Base-by-base conservation (phyloP, 345 rosid genomes). In the Arabis alpina region DNA sequence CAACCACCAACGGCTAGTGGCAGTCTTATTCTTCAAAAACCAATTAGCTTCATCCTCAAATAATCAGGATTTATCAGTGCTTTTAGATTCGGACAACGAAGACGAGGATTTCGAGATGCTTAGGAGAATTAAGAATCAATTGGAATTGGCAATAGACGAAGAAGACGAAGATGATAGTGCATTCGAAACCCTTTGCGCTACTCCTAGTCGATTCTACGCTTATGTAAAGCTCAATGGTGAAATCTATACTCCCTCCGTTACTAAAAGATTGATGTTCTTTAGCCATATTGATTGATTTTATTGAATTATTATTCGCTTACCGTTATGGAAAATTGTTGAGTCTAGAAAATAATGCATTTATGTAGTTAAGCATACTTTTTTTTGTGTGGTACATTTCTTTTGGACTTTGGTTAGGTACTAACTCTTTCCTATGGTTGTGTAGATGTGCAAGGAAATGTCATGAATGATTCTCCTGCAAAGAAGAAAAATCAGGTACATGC, bases 151-250 rank as follows among this genome's bases (percentile, higher is more conserved):
- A 1, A 53, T 50, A 10, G 86, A 86, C 12, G 83, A 80, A 3
- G 51, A 58, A 2, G 56, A 45, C 39, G 64, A 58, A 12, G 90
- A 86, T 3, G 87, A 6, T 2, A 8, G 81, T 40, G 90, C 86
- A 61, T 82, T 83, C 30, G 89, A 85, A 68, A 87, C 85, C 37
- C 84, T 92, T 49, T 74, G 77, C 7, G 83, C 83, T 42, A 81
- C 89, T 47, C 82, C 78, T 76, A 77, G 62, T 16, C 83, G 96
- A 55, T 88, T 92, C 76, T 75, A 83, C n/a, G 82, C 84, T 24
- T 86, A 81, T 65, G 78, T 78, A 52, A 58, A 30, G 16, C 67
- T 11, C 23, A 76, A 93, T 89, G 64, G 79, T 16, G 32, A 19
- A 5, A 41, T 3, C 23, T 19, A 19, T 19, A 19, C 23, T 19